These are phyloP conservation scores for Phytophthora kernoviae DNA, from an alignment of 352 stramenopile species.

Conservation along the genomic window DNA sequence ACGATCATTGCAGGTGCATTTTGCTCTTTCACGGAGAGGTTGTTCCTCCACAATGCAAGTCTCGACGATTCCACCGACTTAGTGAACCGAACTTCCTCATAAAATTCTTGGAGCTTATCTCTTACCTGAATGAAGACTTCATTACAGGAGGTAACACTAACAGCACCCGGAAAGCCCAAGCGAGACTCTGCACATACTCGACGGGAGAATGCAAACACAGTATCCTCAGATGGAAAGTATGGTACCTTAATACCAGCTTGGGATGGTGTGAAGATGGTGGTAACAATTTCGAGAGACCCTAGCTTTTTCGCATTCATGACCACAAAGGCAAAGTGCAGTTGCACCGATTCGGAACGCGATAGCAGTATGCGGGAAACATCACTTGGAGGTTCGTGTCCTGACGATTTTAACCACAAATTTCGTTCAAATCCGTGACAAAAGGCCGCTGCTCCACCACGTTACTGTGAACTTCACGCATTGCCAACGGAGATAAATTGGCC, in stretches of 20 bases:
- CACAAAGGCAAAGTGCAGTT: neutral
- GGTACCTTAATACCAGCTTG: slow-evolving; percentile 19
- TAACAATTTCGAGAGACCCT: neutral
- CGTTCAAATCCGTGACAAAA: slow-evolving; percentile 43
- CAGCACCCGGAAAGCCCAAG: neutral
- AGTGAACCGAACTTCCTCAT: neutral
- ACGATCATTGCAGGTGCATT: slow-evolving; percentile 19
- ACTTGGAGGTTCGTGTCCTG: neutral
- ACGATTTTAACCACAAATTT: slow-evolving; percentile 26
- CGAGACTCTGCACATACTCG: slow-evolving; percentile 10
- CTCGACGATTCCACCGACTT: slow-evolving; percentile 2
- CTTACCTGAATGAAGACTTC: neutral
- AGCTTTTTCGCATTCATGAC: neutral
- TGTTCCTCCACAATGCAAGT: slow-evolving; percentile 33
- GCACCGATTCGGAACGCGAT: neutral
- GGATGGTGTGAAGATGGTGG: neutral
- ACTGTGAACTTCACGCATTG: slow-evolving; percentile 41
- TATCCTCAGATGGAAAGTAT: slow-evolving; percentile 24
- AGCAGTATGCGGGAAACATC: neutral
- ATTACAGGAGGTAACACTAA: slow-evolving; percentile 9
- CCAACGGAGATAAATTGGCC: slow-evolving; percentile 38
- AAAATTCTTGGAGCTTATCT: slow-evolving; percentile 15
- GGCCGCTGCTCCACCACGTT: slow-evolving; percentile 19
- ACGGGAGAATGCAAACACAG: slow-evolving; percentile 9
- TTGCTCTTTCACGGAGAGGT: slow-evolving; percentile 23